Conservation (phyloP, 116 monocot genomes). For the Papilionanthe hybrid region DNA sequence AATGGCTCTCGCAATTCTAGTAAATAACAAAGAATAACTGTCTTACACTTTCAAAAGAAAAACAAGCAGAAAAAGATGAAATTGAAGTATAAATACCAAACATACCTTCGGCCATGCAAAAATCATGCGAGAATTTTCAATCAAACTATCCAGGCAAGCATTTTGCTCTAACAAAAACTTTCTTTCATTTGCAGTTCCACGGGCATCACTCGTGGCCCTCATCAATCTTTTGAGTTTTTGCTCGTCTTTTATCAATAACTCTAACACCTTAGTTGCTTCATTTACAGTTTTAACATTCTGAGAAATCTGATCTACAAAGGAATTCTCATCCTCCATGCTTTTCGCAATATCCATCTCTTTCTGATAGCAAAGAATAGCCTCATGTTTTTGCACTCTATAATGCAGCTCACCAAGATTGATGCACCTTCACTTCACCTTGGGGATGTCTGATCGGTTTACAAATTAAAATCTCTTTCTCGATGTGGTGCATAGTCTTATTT, state of each 20-base stretch:
- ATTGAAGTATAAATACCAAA: not conserved
- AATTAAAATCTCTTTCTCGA: constrained; percentile 75
- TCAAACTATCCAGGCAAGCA: constrained; percentile 16
- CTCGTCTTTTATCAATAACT: constrained; percentile 64
- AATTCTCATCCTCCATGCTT: constrained; percentile 79
- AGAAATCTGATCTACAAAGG: constrained; percentile 35
- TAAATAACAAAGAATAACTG: not conserved
- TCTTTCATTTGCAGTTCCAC: constrained; percentile 64
- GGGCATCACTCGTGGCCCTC: constrained; percentile 46
- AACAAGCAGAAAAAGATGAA: not conserved
- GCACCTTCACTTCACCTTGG: constrained; percentile 84
- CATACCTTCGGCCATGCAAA: constrained; percentile 78
- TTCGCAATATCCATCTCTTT: constrained; percentile 67
- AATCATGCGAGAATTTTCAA: constrained; percentile 58
- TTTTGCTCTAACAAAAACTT: constrained; percentile 51
- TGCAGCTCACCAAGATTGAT: constrained; percentile 26
- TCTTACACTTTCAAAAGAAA: not conserved
- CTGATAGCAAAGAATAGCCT: constrained; percentile 51
- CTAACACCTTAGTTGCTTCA: constrained; percentile 41
- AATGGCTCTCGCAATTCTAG: not conserved
- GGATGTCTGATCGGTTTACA: constrained; percentile 71
- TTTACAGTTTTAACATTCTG: too few species aligned
- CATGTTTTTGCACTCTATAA: constrained; percentile 73
- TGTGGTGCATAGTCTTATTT: constrained; percentile 68
- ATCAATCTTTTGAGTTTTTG: constrained; percentile 67